These are phyloP conservation scores for Jaltomata sinuosa DNA, from an alignment of 257 asterid species.

Conservation along the genomic window DNA sequence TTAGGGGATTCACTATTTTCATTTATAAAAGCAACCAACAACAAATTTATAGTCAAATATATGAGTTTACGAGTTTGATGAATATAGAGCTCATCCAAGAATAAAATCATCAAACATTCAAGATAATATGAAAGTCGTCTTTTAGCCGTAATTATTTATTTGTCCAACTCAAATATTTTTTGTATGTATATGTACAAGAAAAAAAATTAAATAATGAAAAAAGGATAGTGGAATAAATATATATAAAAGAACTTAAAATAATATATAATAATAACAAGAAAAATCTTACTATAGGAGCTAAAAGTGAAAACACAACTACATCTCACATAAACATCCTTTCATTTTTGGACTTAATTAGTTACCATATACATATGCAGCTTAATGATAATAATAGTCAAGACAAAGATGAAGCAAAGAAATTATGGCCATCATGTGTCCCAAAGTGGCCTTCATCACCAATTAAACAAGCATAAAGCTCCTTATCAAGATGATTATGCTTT, in stretches of 20 bases:
- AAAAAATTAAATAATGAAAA: background rate
- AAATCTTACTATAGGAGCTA: background rate
- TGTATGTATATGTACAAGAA: background rate
- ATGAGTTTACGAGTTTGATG: background rate
- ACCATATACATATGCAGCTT: background rate
- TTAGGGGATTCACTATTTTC: background rate
- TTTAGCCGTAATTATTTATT: background rate
- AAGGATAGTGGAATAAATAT: too few species aligned
- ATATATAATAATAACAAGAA: background rate
- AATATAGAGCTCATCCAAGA: background rate
- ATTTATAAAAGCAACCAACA: background rate
- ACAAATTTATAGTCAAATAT: background rate
- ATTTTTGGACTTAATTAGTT: background rate
- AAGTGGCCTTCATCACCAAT: constrained; percentile 29
- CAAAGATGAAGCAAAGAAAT: constrained; percentile 16
- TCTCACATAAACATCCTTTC: background rate
- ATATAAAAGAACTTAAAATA: background rate
- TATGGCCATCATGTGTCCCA: constrained; percentile 20
- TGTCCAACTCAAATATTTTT: background rate
- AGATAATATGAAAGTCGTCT: background rate
- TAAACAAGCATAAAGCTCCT: constrained; percentile 30
- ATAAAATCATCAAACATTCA: background rate
- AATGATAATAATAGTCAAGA: background rate
- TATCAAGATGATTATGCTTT: constrained; percentile 25
- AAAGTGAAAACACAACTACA: background rate